These are phyloP conservation scores for Tulasnella sp. DNA, from an alignment of 768 basidiomycete species.

Conservation along the genomic window DNA sequence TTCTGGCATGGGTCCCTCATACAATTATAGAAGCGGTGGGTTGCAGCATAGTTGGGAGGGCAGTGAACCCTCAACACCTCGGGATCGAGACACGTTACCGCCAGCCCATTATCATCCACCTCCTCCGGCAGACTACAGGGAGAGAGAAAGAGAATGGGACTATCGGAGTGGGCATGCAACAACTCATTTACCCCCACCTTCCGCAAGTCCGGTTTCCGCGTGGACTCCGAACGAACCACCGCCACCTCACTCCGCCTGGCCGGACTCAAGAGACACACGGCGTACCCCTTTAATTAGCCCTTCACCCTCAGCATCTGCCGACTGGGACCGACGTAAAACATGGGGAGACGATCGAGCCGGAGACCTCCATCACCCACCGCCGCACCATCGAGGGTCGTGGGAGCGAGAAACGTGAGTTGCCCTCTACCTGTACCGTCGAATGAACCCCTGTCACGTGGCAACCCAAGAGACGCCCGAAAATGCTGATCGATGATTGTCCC, in stretches of 20 bases:
- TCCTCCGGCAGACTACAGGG: not conserved
- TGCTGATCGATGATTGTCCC: constrained; percentile 1
- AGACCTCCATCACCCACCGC: not conserved
- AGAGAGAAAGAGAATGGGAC: not conserved
- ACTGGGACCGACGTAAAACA: constrained; percentile 9
- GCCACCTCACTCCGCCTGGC: not conserved
- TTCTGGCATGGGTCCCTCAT: not conserved
- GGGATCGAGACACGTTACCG: not conserved
- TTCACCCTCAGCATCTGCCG: not conserved
- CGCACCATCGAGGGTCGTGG: constrained; percentile 15
- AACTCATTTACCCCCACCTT: not conserved
- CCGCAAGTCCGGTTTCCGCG: constrained; percentile 10
- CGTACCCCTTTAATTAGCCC: not conserved
- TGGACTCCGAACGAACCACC: not conserved
- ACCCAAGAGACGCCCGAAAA: not conserved
- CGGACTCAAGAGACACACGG: constrained; percentile 18
- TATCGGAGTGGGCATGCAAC: not conserved
- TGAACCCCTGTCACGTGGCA: constrained; percentile 22
- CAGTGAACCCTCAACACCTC: constrained; percentile 1
- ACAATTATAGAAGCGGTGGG: not conserved
- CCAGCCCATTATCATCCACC: not conserved
- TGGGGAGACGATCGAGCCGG: not conserved
- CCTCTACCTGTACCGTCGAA: not conserved
- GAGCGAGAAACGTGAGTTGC: constrained; percentile 30
- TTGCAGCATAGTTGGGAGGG: constrained; percentile 9